phyloP scores from a whole-genome alignment of 1,284 basidiomycete genomes.

The Ganoderma sp. region DNA sequence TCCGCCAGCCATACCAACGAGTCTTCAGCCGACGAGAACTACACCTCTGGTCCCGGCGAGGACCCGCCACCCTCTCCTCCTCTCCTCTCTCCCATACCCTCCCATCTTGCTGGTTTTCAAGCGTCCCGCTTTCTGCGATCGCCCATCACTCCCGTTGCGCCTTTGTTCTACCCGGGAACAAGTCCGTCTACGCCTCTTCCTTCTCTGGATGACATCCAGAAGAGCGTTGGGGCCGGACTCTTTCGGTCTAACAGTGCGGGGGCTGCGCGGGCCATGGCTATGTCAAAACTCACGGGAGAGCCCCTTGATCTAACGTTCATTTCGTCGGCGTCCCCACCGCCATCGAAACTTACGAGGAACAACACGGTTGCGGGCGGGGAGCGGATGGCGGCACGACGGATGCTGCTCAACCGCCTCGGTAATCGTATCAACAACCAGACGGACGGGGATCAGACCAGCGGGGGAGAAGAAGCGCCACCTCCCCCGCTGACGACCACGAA shows the following conservation, averaged over 20 bases:
- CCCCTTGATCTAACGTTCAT: slow-evolving; percentile 50
- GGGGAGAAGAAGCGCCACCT: slow-evolving; percentile 62
- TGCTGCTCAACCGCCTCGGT: slow-evolving; percentile 67
- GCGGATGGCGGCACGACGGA: slow-evolving; percentile 67
- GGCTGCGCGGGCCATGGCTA: slow-evolving; percentile 67
- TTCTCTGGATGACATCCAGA: slow-evolving; percentile 69
- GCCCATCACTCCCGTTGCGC: slow-evolving; percentile 57
- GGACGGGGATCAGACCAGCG: slow-evolving; percentile 66
- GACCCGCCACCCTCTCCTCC: slow-evolving; percentile 53
- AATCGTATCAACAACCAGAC: slow-evolving; percentile 63
- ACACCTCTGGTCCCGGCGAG: slow-evolving; percentile 43
- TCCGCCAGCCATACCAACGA: slow-evolving; percentile 49
- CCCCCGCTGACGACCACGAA: slow-evolving; percentile 45
- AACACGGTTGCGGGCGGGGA: slow-evolving; percentile 83
- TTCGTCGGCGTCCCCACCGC: slow-evolving; percentile 51
- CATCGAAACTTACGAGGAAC: slow-evolving; percentile 64
- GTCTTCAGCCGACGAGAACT: slow-evolving; percentile 72
- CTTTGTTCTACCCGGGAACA: slow-evolving; percentile 64
- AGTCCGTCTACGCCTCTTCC: slow-evolving; percentile 72
- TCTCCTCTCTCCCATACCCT: slow-evolving; percentile 68
- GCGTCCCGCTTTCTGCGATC: slow-evolving; percentile 55
- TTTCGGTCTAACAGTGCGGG: slow-evolving; percentile 80
- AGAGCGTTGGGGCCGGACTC: slow-evolving; percentile 53
- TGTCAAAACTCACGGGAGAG: slow-evolving; percentile 76
- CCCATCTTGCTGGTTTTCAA: slow-evolving; percentile 58